phyloP scores from a whole-genome alignment of 306 rosid genomes.

The Lotus japonicus region DNA sequence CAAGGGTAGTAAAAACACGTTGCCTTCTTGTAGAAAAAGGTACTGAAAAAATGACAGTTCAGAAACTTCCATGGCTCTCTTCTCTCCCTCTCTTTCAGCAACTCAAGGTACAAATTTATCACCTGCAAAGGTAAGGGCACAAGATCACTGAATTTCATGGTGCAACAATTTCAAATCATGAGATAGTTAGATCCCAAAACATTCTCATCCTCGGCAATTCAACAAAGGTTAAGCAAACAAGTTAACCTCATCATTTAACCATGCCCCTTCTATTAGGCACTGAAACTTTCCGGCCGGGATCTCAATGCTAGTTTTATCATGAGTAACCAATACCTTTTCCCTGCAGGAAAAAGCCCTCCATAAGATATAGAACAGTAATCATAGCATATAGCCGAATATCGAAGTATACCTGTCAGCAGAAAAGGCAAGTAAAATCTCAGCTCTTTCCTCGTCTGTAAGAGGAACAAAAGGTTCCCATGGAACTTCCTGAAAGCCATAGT shows the following conservation, averaged over 20 bases:
- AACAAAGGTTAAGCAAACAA: constrained; percentile 1
- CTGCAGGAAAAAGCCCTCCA: constrained; percentile 35
- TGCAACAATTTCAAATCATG: background rate
- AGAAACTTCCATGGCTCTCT: constrained; percentile 62
- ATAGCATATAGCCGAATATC: background rate
- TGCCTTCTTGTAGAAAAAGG: constrained; percentile 91
- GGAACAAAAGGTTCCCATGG: constrained; percentile 58
- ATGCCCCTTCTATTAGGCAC: constrained; percentile 65
- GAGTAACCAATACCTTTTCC: constrained; percentile 63
- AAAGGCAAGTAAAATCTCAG: constrained; percentile 49
- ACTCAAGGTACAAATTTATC: constrained; percentile 81
- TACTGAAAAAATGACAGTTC: constrained; percentile 84
- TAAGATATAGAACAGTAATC: constrained; percentile 20
- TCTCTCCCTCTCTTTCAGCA: constrained; percentile 93
- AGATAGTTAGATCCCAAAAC: background rate
- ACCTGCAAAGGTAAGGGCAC: constrained; percentile 47
- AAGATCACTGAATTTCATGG: constrained; percentile 5
- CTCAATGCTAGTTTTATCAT: constrained; percentile 64
- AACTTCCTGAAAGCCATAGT: constrained; percentile 40
- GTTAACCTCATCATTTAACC: constrained; percentile 93
- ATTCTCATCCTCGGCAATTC: background rate
- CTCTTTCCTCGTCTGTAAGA: constrained; percentile 58
- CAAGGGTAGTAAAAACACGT: background rate
- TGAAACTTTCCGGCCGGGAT: constrained; percentile 54
- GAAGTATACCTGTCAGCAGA: constrained; percentile 47